Evolutionary conservation across 225 moss, liverwort and hornwort genomes (phyloP), one percentile per base, ranked within the genome.

Genomic region (Marchantia polymorpha): DNA sequence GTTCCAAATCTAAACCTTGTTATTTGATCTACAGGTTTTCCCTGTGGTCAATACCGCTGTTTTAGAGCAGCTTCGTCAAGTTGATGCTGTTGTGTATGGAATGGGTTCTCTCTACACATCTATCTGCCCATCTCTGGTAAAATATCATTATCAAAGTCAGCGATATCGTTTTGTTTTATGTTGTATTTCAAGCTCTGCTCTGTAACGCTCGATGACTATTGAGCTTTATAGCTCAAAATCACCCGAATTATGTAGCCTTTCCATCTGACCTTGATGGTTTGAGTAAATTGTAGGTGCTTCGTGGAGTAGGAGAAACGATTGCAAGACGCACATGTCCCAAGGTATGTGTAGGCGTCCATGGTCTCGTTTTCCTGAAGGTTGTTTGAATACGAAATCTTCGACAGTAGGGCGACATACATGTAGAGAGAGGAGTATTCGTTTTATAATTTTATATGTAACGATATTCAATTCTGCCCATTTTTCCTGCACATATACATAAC

Each of bases 81-180:
- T 99, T 53, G 93, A 99, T 81, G 90, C 99, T 63, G 75, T 99
- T 70, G 92, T 99, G n/a, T 99, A 92, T 83, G 99, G 91, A 78
- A 99, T 99, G 90, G 99, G 99, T 39, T 99, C 99, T 52, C 84
- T 99, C 26, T 99, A 93, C 82, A 99, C 99, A 59, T 99, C 99
- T 69, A 93, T 99, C 55, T 99, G 99, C 82, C 93, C 99, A 27
- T 95, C 99, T 68, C 82, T 99, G 95, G 99, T 99, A 93, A 80
- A 52, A 49, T 66, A 50, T 64, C 51, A 15, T 10, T 4, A 12
- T 59, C 22, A 8, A 31, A 0, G 16, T 69, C 7, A 2, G 30
- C 27, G 66, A 66, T 66, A 66, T 52, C 9, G 14, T 56, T 56
- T 39, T 39, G 39, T 39, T 39, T 39, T 2, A 39, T 39, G 5